Base-by-base conservation (phyloP, 495 filamentous ascomycete genomes). In the Thermothielavioides terrestris region DNA sequence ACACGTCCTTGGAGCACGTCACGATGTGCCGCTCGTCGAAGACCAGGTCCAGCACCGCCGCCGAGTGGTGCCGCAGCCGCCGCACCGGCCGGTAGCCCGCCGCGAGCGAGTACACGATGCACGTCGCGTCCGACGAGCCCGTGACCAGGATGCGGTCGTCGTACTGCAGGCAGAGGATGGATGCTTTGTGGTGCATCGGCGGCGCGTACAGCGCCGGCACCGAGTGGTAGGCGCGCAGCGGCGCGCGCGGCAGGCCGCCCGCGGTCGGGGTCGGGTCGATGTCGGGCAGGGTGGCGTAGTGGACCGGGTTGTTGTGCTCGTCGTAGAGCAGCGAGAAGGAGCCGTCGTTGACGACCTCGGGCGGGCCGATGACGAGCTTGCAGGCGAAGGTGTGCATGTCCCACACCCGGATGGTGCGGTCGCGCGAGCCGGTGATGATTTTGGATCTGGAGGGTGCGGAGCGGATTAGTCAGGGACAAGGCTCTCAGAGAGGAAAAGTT, bases 361-460 rank as follows among this genome's bases (percentile, higher is more conserved):
- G 73, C 11, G 77, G 72, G 9, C 76, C 87, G 56, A 96, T 89
- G 42, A 95, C 77, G 50, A 88, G 83, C 27, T 77, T 73, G 62
- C 91, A 96, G 46, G 85, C 73, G 60, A 83, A 87, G 9, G 84
- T 91, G 53, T 83, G 77, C 68, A 94, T 84, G 67, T 95, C 87
- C 92, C 92, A 98, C 20, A 98, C 80, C 43, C 92, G 83, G 58
- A 98, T 90, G 1, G 92, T 96, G 58, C 83, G 85, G 64, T 98
- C 92, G 50, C 94, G 83, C 12, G 92, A 96, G 47, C 92, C 92
- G 12, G 94, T 97, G 48, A 98, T 89, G 55, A 97, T 92, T 63
- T 97, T 98, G 58, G 84, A 69, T 64, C 86, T 92, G 58, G 49
- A 49, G 21, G 25, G n/a, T n/a, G n/a, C n/a, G n/a, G n/a, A n/a